These are phyloP conservation scores for Sphagnurus paluster DNA, from an alignment of 1,284 basidiomycete genomes.

Conservation along the genomic window DNA sequence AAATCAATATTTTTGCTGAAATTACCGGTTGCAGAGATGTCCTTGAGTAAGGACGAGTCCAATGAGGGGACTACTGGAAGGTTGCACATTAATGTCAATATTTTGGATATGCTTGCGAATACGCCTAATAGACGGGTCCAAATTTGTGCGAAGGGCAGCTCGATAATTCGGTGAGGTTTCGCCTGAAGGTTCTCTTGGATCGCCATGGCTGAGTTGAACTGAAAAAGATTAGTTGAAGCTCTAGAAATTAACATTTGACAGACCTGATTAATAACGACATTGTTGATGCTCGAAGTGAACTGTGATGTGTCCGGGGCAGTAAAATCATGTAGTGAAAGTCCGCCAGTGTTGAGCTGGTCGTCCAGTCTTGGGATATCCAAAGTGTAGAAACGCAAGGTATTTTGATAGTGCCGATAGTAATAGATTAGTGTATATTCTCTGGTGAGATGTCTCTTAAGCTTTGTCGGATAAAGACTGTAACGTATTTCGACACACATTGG, in stretches of 20 bases:
- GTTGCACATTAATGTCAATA: constrained; percentile 16
- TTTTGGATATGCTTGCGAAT: constrained; percentile 6
- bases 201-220: constrained; percentile 30
- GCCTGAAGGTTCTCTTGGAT: constrained; percentile 17
- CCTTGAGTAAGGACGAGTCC: constrained; percentile 28
- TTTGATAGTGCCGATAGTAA: constrained; percentile 49
- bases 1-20: background rate
- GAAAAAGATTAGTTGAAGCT: background rate
- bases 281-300: constrained; percentile 19
- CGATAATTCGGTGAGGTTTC: background rate
- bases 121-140: constrained; percentile 1
- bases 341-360: too few species aligned
- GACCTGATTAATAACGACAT: constrained; percentile 23
- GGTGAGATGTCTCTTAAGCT: constrained; percentile 23
- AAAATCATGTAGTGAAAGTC: constrained; percentile 33
- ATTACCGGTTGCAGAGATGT: constrained; percentile 38
- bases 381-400: constrained; percentile 56
- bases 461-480: constrained; percentile 11
- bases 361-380: constrained; percentile 40
- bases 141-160: background rate
- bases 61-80: constrained; percentile 12
- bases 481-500: constrained; percentile 6
- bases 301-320: constrained; percentile 19
- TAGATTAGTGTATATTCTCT: constrained; percentile 38
- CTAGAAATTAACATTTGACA: background rate